Conservation (phyloP, 2,329 filamentous ascomycete species). For the Apiospora rasikravindrae region DNA sequence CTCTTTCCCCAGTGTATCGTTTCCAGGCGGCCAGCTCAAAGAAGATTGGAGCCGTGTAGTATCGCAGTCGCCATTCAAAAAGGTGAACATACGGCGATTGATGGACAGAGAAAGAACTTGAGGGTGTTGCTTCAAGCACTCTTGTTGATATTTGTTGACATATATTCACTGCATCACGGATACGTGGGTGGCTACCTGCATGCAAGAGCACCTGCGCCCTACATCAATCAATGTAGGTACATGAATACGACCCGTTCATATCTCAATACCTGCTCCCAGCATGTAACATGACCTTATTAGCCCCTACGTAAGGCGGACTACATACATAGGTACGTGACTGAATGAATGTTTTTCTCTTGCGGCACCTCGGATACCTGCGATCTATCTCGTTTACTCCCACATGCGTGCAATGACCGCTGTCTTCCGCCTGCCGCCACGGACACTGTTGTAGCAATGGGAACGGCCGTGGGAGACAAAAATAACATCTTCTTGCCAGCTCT, state of each 20-base stretch:
- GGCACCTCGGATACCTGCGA: not conserved
- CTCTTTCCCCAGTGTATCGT: not conserved
- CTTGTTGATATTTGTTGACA: not conserved
- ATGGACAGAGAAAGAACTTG: not conserved
- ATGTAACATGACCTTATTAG: constrained; percentile 15
- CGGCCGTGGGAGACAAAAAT: not conserved
- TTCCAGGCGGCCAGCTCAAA: not conserved
- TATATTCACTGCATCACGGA: not conserved
- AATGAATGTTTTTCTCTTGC: not conserved
- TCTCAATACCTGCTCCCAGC: not conserved
- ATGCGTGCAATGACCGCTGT: not conserved
- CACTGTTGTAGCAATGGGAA: not conserved
- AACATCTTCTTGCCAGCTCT: not conserved
- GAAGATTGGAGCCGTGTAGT: not conserved
- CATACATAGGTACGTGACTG: constrained; percentile 6
- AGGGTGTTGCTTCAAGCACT: not conserved
- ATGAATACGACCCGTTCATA: not conserved
- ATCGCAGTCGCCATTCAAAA: not conserved
- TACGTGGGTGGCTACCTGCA: not conserved
- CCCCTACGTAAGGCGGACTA: constrained; percentile 5
- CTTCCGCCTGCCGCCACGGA: not conserved
- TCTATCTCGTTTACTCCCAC: not conserved
- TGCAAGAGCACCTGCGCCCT: not conserved
- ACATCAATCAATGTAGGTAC: not conserved
- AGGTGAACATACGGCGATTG: not conserved